phyloP scores from a whole-genome alignment of 768 basidiomycete species.

The Porphyrellus cyaneotinctus region DNA sequence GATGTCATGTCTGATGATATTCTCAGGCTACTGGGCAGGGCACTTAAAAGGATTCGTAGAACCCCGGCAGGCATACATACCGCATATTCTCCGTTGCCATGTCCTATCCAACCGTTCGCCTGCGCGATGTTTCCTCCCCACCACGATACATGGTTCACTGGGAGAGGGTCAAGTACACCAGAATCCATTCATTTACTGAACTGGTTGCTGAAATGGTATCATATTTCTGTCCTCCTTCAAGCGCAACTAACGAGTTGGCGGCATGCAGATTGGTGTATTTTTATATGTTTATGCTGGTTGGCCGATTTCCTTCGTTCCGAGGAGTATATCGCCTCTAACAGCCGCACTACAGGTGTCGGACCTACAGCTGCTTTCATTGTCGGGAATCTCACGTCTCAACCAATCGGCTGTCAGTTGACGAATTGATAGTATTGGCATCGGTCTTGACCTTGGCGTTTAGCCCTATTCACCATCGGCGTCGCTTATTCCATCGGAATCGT shows the following conservation, averaged over 20 bases:
- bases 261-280: slow-evolving; percentile 52
- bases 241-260: slow-evolving; percentile 4
- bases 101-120: slow-evolving; percentile 31
- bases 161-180: slow-evolving; percentile 46
- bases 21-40: background rate
- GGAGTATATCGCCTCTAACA: background rate
- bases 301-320: slow-evolving; percentile 4
- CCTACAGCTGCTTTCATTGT: slow-evolving; percentile 48
- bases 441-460: slow-evolving; percentile 28
- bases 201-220: slow-evolving; percentile 58
- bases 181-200: slow-evolving; percentile 53
- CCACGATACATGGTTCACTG: slow-evolving; percentile 41
- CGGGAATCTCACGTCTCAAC: slow-evolving; percentile 40
- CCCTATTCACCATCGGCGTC: slow-evolving; percentile 52
- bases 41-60: slow-evolving; percentile 9
- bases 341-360: slow-evolving; percentile 42
- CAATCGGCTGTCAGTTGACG: slow-evolving; percentile 47
- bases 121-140: slow-evolving; percentile 41
- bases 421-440: background rate
- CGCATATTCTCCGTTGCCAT: slow-evolving; percentile 8
- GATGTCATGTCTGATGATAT: background rate
- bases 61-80: background rate
- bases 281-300: slow-evolving; percentile 54
- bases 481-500: slow-evolving; percentile 58
- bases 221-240: background rate